Base-by-base conservation (phyloP, 2,329 filamentous ascomycete genomes). In the Arachnomyces sp. region DNA sequence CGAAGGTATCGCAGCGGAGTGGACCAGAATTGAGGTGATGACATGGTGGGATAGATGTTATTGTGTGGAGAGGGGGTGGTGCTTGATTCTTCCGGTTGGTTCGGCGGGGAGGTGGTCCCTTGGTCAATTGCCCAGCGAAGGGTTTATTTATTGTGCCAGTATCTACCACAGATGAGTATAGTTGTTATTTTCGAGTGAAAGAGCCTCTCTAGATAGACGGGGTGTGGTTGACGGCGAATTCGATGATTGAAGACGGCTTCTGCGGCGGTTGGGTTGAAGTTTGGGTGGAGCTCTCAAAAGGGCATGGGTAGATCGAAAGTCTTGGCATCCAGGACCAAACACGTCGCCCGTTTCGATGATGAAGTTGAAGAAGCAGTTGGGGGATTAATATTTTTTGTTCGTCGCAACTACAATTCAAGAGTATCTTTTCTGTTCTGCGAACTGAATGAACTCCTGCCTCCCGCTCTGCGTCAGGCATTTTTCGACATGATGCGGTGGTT, bases 1-100 rank as follows among this genome's bases (percentile, higher is more conserved):
- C 82, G 82, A 57, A 85, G 68, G 79, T 95, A 96, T 55, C 80
- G 80, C 62, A 93, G 58, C 49, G 92, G 92, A 44, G 77, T 75
- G 51, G 79, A 75, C 80, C 84, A 95, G 83, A 98, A 95, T 56
- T 74, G 73, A 54, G 87, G 83, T 40, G 75, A 73, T 45, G 74
- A 63, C 68, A 71, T 71, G 47, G 44, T 51, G 53, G 50, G 31
- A 28, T 35, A 37, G 34, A n/a, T n/a, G n/a, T n/a, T n/a, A n/a
- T 38, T 35, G 34, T 38, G 39, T 34, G 33, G 38, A 28, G 40
- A 30, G 34, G 43, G 30, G 32, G 32, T 40, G n/a, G n/a, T n/a
- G n/a, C n/a, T n/a, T n/a, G n/a, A n/a, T n/a, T n/a, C n/a, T 42
- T 41, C 15, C 14, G 28, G 28, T 38, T 28, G 36, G 33, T 31